A percentile compares a stretch with the other conserved stretches of the same genome.
phyloP scores from a whole-genome alignment of 176 grass and related monocot genomes.

The Zoysia pacifica region DNA sequence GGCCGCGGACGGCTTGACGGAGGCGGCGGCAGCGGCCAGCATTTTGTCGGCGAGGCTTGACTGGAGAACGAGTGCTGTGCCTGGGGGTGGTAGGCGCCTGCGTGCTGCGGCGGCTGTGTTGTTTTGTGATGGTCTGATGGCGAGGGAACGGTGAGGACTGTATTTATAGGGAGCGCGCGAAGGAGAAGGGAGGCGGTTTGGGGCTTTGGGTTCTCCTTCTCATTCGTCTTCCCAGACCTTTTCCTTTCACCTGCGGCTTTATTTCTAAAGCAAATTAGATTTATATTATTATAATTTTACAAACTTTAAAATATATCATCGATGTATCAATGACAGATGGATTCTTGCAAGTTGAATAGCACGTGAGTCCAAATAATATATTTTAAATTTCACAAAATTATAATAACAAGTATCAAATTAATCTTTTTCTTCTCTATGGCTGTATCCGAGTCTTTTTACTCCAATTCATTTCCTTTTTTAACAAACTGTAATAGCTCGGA shows the following conservation, averaged over 20 bases:
- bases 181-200: slow-evolving; percentile 32
- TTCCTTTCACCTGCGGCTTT: background rate
- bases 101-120: slow-evolving; percentile 5
- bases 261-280: background rate
- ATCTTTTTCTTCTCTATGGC: too few species aligned
- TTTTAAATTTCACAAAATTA: too few species aligned
- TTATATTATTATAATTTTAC: too few species aligned
- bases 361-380: too few species aligned
- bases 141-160: background rate
- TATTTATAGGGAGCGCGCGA: slow-evolving; percentile 48
- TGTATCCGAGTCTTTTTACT: too few species aligned
- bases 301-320: too few species aligned
- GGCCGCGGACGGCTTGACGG: slow-evolving; percentile 37
- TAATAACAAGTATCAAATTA: too few species aligned
- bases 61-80: background rate
- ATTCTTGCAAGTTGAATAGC: too few species aligned
- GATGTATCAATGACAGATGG: too few species aligned
- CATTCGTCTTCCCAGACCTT: slow-evolving; percentile 12
- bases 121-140: background rate
- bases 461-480: too few species aligned
- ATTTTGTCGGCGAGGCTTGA: slow-evolving; percentile 20
- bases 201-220: background rate
- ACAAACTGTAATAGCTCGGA: too few species aligned
- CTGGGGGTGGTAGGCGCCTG: background rate
- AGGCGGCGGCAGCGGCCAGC: slow-evolving; percentile 25